These are phyloP conservation scores for Darksidea phi DNA, from an alignment of 495 filamentous ascomycete genomes.

Conservation along the genomic window DNA sequence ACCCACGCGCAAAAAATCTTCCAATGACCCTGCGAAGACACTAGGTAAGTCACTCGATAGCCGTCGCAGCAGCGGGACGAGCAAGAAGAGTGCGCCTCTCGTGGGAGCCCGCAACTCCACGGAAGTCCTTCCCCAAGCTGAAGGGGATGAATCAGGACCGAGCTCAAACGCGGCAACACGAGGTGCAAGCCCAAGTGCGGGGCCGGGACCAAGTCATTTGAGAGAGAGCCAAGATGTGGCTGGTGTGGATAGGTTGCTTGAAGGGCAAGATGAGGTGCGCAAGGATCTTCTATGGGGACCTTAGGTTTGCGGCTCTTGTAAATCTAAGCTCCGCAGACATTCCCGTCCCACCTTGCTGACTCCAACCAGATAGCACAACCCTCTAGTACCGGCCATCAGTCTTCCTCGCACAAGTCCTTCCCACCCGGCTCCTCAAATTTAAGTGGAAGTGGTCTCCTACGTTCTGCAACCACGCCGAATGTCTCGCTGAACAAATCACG, in stretches of 20 bases:
- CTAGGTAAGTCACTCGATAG: conserved; percentile 85
- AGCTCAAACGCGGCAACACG: conserved; percentile 21
- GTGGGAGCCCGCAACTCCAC: conserved; percentile 37
- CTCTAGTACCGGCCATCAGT: not conserved
- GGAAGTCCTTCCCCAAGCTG: conserved; percentile 25
- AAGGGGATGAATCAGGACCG: not conserved
- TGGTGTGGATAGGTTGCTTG: conserved; percentile 16
- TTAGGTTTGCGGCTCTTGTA: conserved; percentile 21
- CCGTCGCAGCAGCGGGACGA: conserved; percentile 79
- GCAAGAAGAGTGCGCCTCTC: conserved; percentile 58
- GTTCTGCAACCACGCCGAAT: conserved; percentile 6
- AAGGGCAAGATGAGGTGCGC: conserved; percentile 42
- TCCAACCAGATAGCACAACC: not conserved
- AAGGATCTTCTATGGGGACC: conserved; percentile 45
- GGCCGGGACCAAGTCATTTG: conserved; percentile 29
- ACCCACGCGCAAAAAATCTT: conserved; percentile 56
- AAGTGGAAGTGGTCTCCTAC: conserved; percentile 5
- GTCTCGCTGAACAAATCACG: conserved; percentile 11
- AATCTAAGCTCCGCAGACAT: conserved; percentile 21
- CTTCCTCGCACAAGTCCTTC: conserved; percentile 12
- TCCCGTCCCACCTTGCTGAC: conserved; percentile 1
- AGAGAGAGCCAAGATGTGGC: conserved; percentile 7
- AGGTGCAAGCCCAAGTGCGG: conserved; percentile 18
- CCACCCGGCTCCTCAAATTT: conserved; percentile 1
- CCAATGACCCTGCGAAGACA: conserved; percentile 71